Conservation (phyloP, 2,329 filamentous ascomycete genomes). For the Aspergillus latus region DNA sequence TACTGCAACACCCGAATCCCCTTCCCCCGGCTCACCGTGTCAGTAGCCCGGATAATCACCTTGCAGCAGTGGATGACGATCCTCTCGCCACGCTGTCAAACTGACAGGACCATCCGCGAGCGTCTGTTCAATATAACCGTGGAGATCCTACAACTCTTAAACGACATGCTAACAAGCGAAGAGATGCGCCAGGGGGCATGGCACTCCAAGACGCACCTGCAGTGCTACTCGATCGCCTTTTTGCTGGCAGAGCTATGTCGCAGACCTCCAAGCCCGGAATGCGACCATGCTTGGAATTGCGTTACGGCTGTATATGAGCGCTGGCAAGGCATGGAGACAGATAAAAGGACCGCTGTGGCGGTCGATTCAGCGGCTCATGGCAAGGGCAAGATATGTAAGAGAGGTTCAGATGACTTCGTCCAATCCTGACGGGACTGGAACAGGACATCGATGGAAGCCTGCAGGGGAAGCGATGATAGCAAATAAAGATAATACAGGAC, state of each 20-base stretch:
- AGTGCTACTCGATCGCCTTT: conserved; percentile 64
- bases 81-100: conserved; percentile 13
- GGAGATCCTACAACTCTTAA: conserved; percentile 68
- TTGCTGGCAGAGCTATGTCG: conserved; percentile 60
- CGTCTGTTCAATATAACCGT: conserved; percentile 65
- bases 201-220: conserved; percentile 61
- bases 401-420: conserved; percentile 8
- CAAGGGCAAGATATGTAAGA: conserved; percentile 14
- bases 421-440: not conserved
- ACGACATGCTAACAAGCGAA: conserved; percentile 62
- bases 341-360: conserved; percentile 12
- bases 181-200: conserved; percentile 60
- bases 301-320: conserved; percentile 44
- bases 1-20: conserved; percentile 17
- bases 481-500: not conserved
- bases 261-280: conserved; percentile 54
- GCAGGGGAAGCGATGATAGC: not conserved
- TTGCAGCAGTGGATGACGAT: conserved; percentile 21
- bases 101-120: conserved; percentile 10
- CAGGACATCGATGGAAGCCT: not conserved
- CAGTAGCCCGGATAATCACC: conserved; percentile 19
- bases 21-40: conserved; percentile 12
- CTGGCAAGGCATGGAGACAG: conserved; percentile 15
- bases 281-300: conserved; percentile 58
- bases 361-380: conserved; percentile 17